Evolutionary conservation across 2,329 filamentous ascomycete species (phyloP).

Genomic region (Coniochaeta sp.): DNA sequence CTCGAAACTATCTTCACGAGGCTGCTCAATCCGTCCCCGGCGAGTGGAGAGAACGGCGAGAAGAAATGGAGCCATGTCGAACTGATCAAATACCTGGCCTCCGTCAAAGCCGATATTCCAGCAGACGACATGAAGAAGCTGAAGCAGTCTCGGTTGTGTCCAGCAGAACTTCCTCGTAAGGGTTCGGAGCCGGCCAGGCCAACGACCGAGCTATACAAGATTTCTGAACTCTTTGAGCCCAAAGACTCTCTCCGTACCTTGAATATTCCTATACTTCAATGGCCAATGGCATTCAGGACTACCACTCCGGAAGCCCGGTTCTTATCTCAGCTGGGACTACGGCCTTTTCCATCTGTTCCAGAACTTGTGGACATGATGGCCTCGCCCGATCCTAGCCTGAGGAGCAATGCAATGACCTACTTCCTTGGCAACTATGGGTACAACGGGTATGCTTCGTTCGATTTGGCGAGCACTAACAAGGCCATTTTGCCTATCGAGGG

Average conservation of each 20-base stretch:
- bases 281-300: slow-evolving; percentile 61
- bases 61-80: slow-evolving; percentile 88
- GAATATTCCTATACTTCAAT: slow-evolving; percentile 70
- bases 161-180: slow-evolving; percentile 58
- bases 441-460: slow-evolving; percentile 65
- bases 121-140: slow-evolving; percentile 72
- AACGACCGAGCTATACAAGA: slow-evolving; percentile 53
- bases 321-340: slow-evolving; percentile 64
- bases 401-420: slow-evolving; percentile 69
- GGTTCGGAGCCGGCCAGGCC: slow-evolving; percentile 47
- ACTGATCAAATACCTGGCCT: slow-evolving; percentile 87
- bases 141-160: slow-evolving; percentile 71
- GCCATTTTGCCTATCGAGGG: slow-evolving; percentile 69
- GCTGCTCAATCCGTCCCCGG: slow-evolving; percentile 56
- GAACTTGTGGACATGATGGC: slow-evolving; percentile 77
- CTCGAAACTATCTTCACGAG: slow-evolving; percentile 88
- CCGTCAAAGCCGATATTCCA: slow-evolving; percentile 85
- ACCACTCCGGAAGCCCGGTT: slow-evolving; percentile 68
- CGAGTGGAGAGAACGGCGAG: slow-evolving; percentile 36
- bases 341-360: slow-evolving; percentile 59
- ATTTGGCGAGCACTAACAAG: slow-evolving; percentile 45
- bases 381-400: slow-evolving; percentile 47
- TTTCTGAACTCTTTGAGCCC: slow-evolving; percentile 77
- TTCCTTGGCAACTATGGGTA: slow-evolving; percentile 73
- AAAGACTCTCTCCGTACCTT: slow-evolving; percentile 62